Percentiles rank a stretch among this genome's conserved stretches.
These are phyloP conservation scores for Bipolaris oryzae DNA, from an alignment of 2,329 filamentous ascomycete species.

Conservation along the genomic window DNA sequence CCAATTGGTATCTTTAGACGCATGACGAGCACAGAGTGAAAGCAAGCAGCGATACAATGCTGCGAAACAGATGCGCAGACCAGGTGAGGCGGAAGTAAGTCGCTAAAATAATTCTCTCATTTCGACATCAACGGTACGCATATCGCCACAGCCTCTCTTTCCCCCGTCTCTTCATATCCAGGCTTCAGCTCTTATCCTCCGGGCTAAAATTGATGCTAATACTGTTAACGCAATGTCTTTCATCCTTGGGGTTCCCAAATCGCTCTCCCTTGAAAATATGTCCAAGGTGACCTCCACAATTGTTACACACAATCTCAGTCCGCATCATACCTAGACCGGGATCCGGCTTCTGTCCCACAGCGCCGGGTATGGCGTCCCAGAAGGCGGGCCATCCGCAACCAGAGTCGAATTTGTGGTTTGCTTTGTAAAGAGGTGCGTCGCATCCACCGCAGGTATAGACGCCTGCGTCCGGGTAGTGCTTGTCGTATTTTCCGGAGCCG, in stretches of 20 bases:
- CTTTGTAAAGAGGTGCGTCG: constrained; percentile 86
- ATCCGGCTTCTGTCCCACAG: constrained; percentile 83
- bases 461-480: constrained; percentile 76
- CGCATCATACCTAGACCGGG: constrained; percentile 77
- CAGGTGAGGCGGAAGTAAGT: not conserved
- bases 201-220: constrained; percentile 84
- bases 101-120: constrained; percentile 3
- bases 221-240: constrained; percentile 97
- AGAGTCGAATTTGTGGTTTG: constrained; percentile 92
- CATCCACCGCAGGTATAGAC: constrained; percentile 90
- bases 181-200: constrained; percentile 63
- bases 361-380: constrained; percentile 91
- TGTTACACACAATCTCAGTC: constrained; percentile 92
- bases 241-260: constrained; percentile 83
- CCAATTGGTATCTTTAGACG: not conserved
- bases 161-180: not conserved
- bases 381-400: constrained; percentile 98
- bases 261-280: constrained; percentile 93
- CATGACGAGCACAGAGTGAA: not conserved
- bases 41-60: not conserved
- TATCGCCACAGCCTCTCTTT: constrained; percentile 8
- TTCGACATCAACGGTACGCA: constrained; percentile 9
- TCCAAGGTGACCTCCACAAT: constrained; percentile 90
- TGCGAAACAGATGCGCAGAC: not conserved
- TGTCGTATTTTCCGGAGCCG: constrained; percentile 82